phyloP scores from a whole-genome alignment of 805 yeast species.

The Ogataea saltuana region DNA sequence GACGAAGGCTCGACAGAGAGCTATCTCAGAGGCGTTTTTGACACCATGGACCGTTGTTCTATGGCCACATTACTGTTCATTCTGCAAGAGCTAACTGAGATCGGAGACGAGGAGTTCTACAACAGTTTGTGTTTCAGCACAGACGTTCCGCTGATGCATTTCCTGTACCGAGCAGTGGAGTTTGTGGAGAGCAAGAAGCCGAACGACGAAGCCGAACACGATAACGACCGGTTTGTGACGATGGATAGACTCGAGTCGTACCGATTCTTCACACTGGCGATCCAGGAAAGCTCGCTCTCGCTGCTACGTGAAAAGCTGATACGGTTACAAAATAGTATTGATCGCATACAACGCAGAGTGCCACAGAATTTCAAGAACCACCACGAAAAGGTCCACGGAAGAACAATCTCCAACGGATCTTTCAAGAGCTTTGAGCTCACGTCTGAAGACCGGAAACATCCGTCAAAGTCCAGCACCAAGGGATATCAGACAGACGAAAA shows the following conservation, averaged over 20 bases:
- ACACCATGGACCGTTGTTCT: slow-evolving; percentile 18
- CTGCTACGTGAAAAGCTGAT: neutral
- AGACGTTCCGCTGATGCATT: slow-evolving; percentile 19
- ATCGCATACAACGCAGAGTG: slow-evolving; percentile 4
- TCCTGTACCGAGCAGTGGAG: slow-evolving; percentile 14
- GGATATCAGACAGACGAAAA: slow-evolving; percentile 1
- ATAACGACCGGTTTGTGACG: slow-evolving; percentile 15
- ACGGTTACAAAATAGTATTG: slow-evolving; percentile 7
- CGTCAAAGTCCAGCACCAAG: neutral
- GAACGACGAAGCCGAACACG: neutral
- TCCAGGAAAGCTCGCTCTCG: neutral
- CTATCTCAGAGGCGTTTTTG: slow-evolving; percentile 9
- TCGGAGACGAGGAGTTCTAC: slow-evolving; percentile 9
- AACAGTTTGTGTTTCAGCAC: slow-evolving; percentile 6
- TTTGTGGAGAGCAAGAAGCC: slow-evolving; percentile 5
- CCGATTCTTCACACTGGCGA: slow-evolving; percentile 5
- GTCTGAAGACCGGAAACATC: neutral
- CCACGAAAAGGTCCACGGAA: neutral
- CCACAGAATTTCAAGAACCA: slow-evolving; percentile 5
- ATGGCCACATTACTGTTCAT: slow-evolving; percentile 13
- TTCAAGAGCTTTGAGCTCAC: slow-evolving; percentile 9
- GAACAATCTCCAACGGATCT: slow-evolving; percentile 5
- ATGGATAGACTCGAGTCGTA: slow-evolving; percentile 13
- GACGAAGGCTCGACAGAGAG: neutral
- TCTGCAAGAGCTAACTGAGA: slow-evolving; percentile 2